Conservation (phyloP, 371 early-diverging fungal genomes). For the Zancudomyces culisetae region DNA sequence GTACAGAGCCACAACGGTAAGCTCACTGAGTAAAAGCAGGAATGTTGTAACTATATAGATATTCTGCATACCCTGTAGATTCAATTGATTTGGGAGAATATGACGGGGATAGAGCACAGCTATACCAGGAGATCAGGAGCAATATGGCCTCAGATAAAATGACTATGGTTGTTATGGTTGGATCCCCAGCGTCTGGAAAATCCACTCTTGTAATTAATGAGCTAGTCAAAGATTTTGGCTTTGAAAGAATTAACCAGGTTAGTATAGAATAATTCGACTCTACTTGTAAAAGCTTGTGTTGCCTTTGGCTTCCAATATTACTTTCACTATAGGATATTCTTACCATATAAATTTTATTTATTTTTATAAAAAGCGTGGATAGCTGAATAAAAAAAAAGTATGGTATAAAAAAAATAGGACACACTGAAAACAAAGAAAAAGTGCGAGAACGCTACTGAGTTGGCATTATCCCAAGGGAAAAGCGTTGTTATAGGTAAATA, state of each 20-base stretch:
- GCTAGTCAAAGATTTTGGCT: not conserved
- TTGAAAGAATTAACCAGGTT: conserved; percentile 4
- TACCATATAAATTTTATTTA: not conserved
- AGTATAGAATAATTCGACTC: not conserved
- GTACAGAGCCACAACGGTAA: not conserved
- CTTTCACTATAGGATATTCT: not conserved
- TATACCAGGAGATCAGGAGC: not conserved
- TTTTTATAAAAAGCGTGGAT: not conserved
- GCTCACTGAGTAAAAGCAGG: no score
- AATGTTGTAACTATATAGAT: no score
- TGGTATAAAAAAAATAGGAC: no score
- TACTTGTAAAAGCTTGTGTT: not conserved
- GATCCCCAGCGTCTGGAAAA: conserved; percentile 5
- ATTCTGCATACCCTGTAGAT: no score
- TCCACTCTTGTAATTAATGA: conserved; percentile 1
- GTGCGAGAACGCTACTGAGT: not conserved
- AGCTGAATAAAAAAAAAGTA: not conserved
- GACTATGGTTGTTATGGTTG: conserved; percentile 3
- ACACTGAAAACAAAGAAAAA: conserved; percentile 2
- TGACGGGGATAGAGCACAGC: not conserved
- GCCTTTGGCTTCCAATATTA: not conserved
- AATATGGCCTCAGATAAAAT: not conserved
- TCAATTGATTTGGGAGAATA: not conserved
- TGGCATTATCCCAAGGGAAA: not conserved
- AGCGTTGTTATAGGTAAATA: conserved; percentile 1